Base-by-base conservation (phyloP, 192 early-diverging fungal species). In the Coemansia sp. region DNA sequence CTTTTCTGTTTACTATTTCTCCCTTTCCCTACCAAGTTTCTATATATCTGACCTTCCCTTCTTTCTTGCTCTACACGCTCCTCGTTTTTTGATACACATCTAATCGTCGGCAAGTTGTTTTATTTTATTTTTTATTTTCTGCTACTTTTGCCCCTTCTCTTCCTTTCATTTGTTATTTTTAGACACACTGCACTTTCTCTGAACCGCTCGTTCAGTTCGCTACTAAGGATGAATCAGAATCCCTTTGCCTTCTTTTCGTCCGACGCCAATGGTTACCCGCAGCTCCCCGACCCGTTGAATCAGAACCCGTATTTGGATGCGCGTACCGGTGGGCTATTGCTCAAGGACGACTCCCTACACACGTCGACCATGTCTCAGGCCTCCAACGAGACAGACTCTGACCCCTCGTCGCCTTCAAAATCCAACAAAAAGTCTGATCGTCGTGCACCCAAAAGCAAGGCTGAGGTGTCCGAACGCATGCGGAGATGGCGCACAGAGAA, bases 391-490 rank as follows among this genome's bases (percentile, higher is more conserved):
- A 75, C 72, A 8, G 77, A 80, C 56, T 80, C 77, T 9, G 71
- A 60, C 43, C 77, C 77, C 1, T 80, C 77, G 18, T 64, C 77
- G 1, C 77, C 77, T 2, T 80, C 77, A 20, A 74, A 74, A 56
- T 59, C 63, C n/a, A 50, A 53, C 51, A 71, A 71, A 65, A 65
- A 56, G 31, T 69, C 67, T 5, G 71, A 76, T 20, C 66, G 74
- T 1, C 79, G 79, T 23, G 67, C 74, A 10, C 74, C 74, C 10
- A 82, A 82, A 46, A 77, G 77, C 68, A 84, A 84, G 7, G 83
- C 77, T 9, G 83, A 84, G 55, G 83, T 84, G 5, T 84, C 77
- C 0, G 78, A 84, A 48, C 73, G 83, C 31, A 84, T 84, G 83
- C 71, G 83, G 13, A 36, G 78, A 23, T 84, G 83, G 83, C 39